Evolutionary conservation across 208 protist species (phyloP).

Genomic region (Acanthamoeba castellanii): DNA sequence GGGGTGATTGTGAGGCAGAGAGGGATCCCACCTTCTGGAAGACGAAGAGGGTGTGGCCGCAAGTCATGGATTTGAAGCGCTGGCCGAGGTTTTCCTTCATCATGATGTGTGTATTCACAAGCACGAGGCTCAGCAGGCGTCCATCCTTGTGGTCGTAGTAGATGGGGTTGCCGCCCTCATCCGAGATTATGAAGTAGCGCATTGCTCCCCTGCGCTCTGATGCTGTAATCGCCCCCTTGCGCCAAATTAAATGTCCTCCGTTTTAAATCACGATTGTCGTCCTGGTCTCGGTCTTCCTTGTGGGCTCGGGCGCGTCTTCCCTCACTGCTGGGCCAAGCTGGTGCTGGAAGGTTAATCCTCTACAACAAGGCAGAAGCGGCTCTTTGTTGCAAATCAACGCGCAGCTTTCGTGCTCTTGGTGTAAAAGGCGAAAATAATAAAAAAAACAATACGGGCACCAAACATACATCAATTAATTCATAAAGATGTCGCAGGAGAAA

Average conservation of each 20-base stretch:
- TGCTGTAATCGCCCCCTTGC: not conserved
- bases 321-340: not conserved
- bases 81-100: constrained; percentile 54
- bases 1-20: not conserved
- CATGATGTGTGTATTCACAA: constrained; percentile 61
- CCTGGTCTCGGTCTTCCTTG: no score
- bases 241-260: not conserved
- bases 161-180: constrained; percentile 60
- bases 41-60: constrained; percentile 45
- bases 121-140: constrained; percentile 7
- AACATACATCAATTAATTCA: no score
- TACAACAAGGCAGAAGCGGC: no score
- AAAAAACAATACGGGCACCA: no score
- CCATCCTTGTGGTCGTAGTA: constrained; percentile 66
- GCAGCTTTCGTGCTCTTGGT: not conserved
- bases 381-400: not conserved
- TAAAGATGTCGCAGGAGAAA: not conserved
- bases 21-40: not conserved
- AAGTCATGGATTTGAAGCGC: constrained; percentile 62
- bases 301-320: not conserved
- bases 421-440: no score
- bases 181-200: constrained; percentile 48
- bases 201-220: not conserved
- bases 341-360: no score
- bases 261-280: not conserved